A percentile compares a stretch with the other conserved stretches of the same genome.
Evolutionary conservation across 495 filamentous ascomycete genomes (phyloP).

Genomic region (Cenococcum geophilum): DNA sequence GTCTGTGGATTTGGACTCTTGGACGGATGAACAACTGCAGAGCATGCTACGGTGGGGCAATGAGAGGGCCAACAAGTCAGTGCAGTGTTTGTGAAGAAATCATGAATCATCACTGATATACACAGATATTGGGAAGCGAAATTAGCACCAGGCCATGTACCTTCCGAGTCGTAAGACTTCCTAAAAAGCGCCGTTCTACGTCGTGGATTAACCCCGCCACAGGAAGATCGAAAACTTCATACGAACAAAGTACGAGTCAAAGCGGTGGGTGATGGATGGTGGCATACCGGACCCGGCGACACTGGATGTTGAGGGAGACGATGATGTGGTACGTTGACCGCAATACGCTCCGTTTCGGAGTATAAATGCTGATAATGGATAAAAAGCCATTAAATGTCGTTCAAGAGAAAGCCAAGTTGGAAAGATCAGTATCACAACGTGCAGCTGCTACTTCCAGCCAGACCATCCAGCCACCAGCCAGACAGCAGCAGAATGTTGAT

Average conservation of each 20-base stretch:
- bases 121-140: slow-evolving; percentile 90
- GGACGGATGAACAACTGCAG: slow-evolving; percentile 96
- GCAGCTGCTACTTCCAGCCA: slow-evolving; percentile 40
- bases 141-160: slow-evolving; percentile 82
- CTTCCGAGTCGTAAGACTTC: slow-evolving; percentile 71
- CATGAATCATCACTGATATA: slow-evolving; percentile 6
- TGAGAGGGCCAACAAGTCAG: slow-evolving; percentile 82
- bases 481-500: slow-evolving; percentile 48
- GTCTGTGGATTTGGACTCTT: slow-evolving; percentile 92
- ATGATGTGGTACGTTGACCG: slow-evolving; percentile 35
- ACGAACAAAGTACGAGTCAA: slow-evolving; percentile 95
- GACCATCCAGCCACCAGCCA: slow-evolving; percentile 40
- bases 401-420: slow-evolving; percentile 64
- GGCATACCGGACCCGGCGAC: slow-evolving; percentile 83
- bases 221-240: slow-evolving; percentile 99
- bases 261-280: slow-evolving; percentile 98
- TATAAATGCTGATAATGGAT: neutral
- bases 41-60: slow-evolving; percentile 94
- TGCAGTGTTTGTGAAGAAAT: neutral
- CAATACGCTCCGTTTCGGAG: neutral
- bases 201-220: slow-evolving; percentile 13
- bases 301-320: slow-evolving; percentile 76
- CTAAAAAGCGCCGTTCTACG: neutral
- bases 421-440: slow-evolving; percentile 53
- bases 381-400: slow-evolving; percentile 62